phyloP scores from a whole-genome alignment of 345 rosid species.

The Bruguiera sexangula region DNA sequence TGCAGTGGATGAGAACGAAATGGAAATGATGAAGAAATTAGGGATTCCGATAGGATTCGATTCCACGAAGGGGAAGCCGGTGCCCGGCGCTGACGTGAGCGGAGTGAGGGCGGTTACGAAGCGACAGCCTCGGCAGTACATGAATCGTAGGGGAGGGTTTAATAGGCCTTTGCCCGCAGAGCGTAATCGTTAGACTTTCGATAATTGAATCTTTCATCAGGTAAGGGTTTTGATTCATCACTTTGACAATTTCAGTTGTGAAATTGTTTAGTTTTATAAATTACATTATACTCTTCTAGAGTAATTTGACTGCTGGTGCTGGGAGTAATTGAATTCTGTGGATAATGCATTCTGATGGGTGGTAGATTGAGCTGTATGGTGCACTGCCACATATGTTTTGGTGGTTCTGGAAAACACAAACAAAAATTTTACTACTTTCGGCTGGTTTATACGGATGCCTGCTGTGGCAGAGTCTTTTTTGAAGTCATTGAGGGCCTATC shows the following conservation, averaged over 20 bases:
- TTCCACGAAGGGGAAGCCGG: constrained; percentile 92
- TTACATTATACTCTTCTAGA: too few relatives aligned
- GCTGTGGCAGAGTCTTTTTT: too few relatives aligned
- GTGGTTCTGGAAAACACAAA: too few relatives aligned
- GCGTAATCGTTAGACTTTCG: constrained; percentile 51
- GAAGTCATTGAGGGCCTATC: too few relatives aligned
- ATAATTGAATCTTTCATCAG: constrained; percentile 19
- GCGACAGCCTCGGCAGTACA: constrained; percentile 89
- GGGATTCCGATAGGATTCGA: constrained; percentile 92
- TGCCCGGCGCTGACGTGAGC: constrained; percentile 72
- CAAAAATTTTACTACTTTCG: too few relatives aligned
- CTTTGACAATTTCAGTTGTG: not conserved
- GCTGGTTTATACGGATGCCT: too few relatives aligned
- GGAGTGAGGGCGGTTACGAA: constrained; percentile 77
- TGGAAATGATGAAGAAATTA: constrained; percentile 88
- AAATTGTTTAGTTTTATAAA: too few relatives aligned
- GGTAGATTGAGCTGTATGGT: too few relatives aligned
- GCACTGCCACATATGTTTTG: too few relatives aligned
- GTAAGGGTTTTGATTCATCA: constrained; percentile 22
- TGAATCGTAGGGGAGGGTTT: constrained; percentile 93
- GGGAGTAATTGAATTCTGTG: too few relatives aligned
- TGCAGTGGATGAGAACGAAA: constrained; percentile 46
- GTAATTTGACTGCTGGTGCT: too few relatives aligned
- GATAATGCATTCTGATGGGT: too few relatives aligned
- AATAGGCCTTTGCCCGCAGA: constrained; percentile 86